Evolutionary conservation across 345 rosid genomes (phyloP), one percentile per base, ranked within the genome.

Genomic region (Camelina hispida): DNA sequence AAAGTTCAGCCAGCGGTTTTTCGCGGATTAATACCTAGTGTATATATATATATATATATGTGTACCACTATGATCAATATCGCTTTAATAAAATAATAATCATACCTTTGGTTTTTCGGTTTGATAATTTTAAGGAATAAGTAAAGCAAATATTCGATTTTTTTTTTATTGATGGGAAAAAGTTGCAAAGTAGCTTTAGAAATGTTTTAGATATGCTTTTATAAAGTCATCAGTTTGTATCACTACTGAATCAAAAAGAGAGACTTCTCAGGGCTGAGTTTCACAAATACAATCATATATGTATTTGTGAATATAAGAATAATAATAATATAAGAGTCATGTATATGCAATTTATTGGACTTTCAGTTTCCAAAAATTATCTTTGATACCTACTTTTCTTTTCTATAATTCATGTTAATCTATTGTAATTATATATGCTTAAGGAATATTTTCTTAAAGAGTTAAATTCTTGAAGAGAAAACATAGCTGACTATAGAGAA

Each of bases 171-270:
- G 1, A 53, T 23, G 72, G 72, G 72, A 1, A 40, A 40, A 54
- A 40, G 62, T 54, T 28, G 5, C 28, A 54, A 68, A 68, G 52
- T 68, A 16, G 62, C 72, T 68, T 68, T 38, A 23, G 52, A 25
- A 25, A 25, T 25, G 28, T 25, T 40, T 53, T 68, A 53, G 16
- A 40, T 40, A 51, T 20, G 32, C 10, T 44, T 63, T 62, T 22
- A 43, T 43, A 12, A 4, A 14, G 22, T 40, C 66, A 40, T 2
- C 18, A 15, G 9, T 62, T 20, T 40, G 13, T 8, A 40, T 20
- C 50, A 61, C 8, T 13, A 40, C 34, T 7, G 40, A 40, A 20
- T 40, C 18, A 40, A 34, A 61, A 40, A 40, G 34, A 38, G 11
- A 62, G 51, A 13, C 66, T 2, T 50, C 7, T 22, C 14, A 22